These are phyloP conservation scores for Ogataea paraovalis DNA, from an alignment of 805 yeast species.

Conservation along the genomic window DNA sequence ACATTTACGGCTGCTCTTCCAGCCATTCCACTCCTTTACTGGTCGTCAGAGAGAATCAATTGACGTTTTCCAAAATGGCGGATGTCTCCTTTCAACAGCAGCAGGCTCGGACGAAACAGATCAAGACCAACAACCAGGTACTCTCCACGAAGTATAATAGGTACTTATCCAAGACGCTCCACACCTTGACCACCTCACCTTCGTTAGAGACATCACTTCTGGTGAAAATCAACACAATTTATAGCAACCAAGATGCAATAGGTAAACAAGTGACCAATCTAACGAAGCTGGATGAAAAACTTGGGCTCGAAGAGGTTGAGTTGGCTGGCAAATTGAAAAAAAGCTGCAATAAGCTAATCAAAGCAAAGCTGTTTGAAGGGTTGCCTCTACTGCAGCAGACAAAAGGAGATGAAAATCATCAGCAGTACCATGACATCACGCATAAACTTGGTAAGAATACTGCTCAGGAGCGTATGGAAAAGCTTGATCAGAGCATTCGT, in stretches of 20 bases:
- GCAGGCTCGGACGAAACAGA: constrained; percentile 19
- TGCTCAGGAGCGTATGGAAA: constrained; percentile 58
- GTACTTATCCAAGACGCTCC: constrained; percentile 19
- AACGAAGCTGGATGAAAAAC: constrained; percentile 8
- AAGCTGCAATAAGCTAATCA: not conserved
- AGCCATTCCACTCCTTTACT: no score
- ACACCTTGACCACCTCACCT: constrained; percentile 12
- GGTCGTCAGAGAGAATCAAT: no score
- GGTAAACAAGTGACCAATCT: constrained; percentile 19
- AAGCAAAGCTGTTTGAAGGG: not conserved
- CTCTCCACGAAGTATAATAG: constrained; percentile 19
- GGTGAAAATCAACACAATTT: constrained; percentile 26
- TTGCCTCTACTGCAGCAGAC: not conserved
- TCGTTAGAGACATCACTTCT: constrained; percentile 18
- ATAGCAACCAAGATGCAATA: constrained; percentile 27
- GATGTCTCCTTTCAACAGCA: constrained; percentile 25
- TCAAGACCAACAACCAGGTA: constrained; percentile 19
- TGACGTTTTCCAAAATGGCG: no score
- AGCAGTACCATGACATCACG: not conserved
- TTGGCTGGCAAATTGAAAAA: constrained; percentile 14
- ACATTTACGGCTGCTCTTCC: no score
- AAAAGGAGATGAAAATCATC: not conserved
- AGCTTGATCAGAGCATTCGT: constrained; percentile 66
- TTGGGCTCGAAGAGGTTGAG: constrained; percentile 8
- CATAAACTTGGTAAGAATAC: constrained; percentile 6